phyloP scores from a whole-genome alignment of 1,284 basidiomycete species.

The Heterobasidion occidentale region DNA sequence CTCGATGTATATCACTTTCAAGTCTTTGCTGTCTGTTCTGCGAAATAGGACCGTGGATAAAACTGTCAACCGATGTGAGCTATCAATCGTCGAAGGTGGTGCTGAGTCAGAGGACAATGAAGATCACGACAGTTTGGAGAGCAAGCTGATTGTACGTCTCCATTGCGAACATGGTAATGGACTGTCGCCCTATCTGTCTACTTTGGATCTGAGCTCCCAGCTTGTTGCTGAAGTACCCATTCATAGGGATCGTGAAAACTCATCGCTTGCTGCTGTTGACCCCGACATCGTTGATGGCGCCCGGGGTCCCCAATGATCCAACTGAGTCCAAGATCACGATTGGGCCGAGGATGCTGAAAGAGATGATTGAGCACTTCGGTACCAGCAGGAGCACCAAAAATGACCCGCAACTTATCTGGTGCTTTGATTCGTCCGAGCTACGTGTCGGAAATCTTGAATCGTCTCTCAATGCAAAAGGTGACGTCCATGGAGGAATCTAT shows the following conservation, averaged over 20 bases:
- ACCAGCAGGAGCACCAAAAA: conserved; percentile 48
- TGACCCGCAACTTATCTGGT: conserved; percentile 75
- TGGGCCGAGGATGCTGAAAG: conserved; percentile 59
- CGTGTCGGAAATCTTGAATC: conserved; percentile 61
- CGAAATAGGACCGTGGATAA: conserved; percentile 70
- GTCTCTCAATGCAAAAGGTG: conserved; percentile 58
- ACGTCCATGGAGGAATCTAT: neutral
- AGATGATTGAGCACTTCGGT: conserved; percentile 78
- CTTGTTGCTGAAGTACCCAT: neutral
- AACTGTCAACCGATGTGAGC: conserved; percentile 64
- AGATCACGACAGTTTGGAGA: conserved; percentile 58
- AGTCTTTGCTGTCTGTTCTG: conserved; percentile 67
- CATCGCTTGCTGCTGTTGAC: conserved; percentile 59
- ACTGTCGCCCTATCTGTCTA: neutral
- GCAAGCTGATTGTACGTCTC: conserved; percentile 59
- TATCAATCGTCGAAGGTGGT: conserved; percentile 54
- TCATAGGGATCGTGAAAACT: conserved; percentile 68
- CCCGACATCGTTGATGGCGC: conserved; percentile 50
- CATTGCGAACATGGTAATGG: conserved; percentile 72
- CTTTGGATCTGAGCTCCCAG: conserved; percentile 1
- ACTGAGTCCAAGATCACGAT: conserved; percentile 61
- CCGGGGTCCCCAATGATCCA: conserved; percentile 43
- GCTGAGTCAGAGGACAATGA: conserved; percentile 34
- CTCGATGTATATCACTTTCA: neutral
- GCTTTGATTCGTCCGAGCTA: conserved; percentile 58